phyloP scores from a whole-genome alignment of 108 stramenopile species.

The Skeletonema grethae region DNA sequence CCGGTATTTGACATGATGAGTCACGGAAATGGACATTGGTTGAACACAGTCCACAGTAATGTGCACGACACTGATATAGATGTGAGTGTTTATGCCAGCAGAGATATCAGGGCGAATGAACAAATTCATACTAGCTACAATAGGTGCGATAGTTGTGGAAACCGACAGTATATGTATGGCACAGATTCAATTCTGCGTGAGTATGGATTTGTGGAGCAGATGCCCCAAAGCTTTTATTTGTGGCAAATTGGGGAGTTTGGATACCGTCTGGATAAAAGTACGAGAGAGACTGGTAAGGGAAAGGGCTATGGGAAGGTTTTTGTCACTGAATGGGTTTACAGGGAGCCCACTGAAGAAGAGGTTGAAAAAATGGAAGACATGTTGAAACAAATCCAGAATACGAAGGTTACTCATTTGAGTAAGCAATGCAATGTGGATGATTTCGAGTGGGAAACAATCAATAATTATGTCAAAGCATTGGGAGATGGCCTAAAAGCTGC shows the following conservation, averaged over 20 bases:
- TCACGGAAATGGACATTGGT: constrained; percentile 38
- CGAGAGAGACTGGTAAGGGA: background rate
- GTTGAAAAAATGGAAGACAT: background rate
- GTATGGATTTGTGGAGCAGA: constrained; percentile 62
- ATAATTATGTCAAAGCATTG: background rate
- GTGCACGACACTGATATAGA: background rate
- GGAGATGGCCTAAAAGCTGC: background rate
- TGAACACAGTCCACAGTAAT: constrained; percentile 7
- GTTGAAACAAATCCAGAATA: background rate
- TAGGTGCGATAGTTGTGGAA: constrained; percentile 12
- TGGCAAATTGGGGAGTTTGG: constrained; percentile 14
- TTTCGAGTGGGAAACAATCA: background rate
- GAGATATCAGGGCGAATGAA: constrained; percentile 36
- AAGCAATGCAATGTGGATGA: background rate
- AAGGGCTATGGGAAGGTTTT: background rate
- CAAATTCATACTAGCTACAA: constrained; percentile 37
- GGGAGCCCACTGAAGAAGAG: constrained; percentile 10
- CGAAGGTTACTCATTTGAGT: background rate
- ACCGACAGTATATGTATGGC: background rate
- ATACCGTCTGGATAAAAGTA: constrained; percentile 3
- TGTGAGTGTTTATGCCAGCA: constrained; percentile 7
- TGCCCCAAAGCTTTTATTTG: constrained; percentile 51
- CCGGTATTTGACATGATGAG: constrained; percentile 44
- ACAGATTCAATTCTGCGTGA: constrained; percentile 59
- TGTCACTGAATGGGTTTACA: background rate